Evolutionary conservation across 441 rosid species (phyloP).

Genomic region (Kokia cookei): DNA sequence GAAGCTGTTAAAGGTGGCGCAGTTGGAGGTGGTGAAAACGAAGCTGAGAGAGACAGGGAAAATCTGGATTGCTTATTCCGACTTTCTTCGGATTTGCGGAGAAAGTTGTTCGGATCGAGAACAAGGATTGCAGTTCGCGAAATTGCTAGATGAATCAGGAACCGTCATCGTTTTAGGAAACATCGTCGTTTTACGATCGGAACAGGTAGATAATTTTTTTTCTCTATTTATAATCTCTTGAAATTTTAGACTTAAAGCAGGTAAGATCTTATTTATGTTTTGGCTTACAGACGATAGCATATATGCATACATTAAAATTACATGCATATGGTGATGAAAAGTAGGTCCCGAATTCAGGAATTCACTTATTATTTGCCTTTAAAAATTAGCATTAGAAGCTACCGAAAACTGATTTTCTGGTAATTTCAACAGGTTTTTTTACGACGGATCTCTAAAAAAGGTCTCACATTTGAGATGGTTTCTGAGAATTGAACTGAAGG

Average conservation of each 20-base stretch:
- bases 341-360: conserved; percentile 20
- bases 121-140: conserved; percentile 44
- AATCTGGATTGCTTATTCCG: conserved; percentile 50
- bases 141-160: conserved; percentile 72
- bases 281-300: conserved; percentile 24
- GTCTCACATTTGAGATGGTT: conserved; percentile 38
- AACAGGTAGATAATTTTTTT: conserved; percentile 47
- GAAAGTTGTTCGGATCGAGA: conserved; percentile 63
- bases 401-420: conserved; percentile 66
- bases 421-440: conserved; percentile 54
- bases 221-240: neutral
- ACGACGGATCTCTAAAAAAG: conserved; percentile 18
- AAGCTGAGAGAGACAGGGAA: conserved; percentile 51
- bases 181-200: conserved; percentile 61
- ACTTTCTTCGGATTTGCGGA: conserved; percentile 53
- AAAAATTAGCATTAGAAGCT: neutral
- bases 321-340: conserved; percentile 19
- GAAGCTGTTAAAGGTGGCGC: conserved; percentile 69
- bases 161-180: conserved; percentile 69
- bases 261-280: neutral
- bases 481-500: conserved; percentile 16
- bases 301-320: neutral
- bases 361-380: neutral
- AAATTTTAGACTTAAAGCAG: neutral
- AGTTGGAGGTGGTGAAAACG: conserved; percentile 61